Percentiles rank a stretch among this genome's conserved stretches.
phyloP scores from a whole-genome alignment of 2,329 filamentous ascomycete species.

The Gaeumannomyces tritici region DNA sequence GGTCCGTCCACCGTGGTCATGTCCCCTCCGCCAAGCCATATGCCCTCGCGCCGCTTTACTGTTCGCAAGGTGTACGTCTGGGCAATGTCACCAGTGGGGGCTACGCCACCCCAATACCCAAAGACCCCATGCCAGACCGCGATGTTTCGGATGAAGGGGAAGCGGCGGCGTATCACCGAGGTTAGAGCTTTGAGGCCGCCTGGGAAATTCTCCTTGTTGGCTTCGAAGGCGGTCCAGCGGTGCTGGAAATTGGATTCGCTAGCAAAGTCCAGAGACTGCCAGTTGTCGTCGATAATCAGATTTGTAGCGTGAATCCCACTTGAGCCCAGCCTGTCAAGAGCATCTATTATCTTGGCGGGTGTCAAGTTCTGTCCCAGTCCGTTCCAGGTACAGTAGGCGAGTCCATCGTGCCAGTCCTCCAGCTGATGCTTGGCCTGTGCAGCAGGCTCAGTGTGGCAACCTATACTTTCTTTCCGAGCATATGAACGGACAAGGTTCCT shows the following conservation, averaged over 20 bases:
- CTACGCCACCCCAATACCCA: conserved; percentile 86
- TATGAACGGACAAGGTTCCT: not conserved
- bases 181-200: conserved; percentile 66
- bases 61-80: conserved; percentile 67
- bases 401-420: conserved; percentile 1
- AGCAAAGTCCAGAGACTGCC: conserved; percentile 63
- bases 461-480: not conserved
- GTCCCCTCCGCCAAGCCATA: conserved; percentile 45
- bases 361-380: conserved; percentile 75
- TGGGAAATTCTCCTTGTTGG: conserved; percentile 70
- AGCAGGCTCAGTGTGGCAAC: not conserved
- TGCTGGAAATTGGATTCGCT: conserved; percentile 43
- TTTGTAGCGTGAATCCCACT: conserved; percentile 70
- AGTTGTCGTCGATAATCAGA: conserved; percentile 95
- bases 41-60: conserved; percentile 38
- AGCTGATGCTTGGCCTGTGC: not conserved
- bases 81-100: conserved; percentile 63
- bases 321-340: conserved; percentile 60
- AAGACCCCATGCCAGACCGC: conserved; percentile 90
- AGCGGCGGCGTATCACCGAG: conserved; percentile 54
- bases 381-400: conserved; percentile 66
- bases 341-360: conserved; percentile 67
- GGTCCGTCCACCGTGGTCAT: conserved; percentile 66
- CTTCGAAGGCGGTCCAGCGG: conserved; percentile 79
- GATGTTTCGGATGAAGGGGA: conserved; percentile 70